These are phyloP conservation scores for Myotisia sp. DNA, from an alignment of 2,329 filamentous ascomycete genomes.

Conservation along the genomic window DNA sequence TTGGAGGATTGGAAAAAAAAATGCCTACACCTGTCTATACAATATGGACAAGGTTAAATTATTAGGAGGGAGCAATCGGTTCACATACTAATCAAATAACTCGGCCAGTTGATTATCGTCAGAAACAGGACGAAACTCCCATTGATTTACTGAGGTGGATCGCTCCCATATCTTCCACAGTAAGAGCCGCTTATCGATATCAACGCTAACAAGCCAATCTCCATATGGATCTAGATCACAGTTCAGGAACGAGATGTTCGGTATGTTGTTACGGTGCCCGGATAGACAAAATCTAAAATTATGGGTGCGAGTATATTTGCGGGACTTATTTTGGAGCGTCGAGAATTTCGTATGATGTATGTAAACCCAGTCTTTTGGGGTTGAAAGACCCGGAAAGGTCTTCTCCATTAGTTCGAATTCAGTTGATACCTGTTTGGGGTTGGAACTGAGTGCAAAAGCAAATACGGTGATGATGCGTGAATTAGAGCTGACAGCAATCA, in stretches of 20 bases:
- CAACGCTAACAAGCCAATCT: slow-evolving; percentile 43
- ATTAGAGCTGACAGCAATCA: slow-evolving; percentile 80
- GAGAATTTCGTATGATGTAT: slow-evolving; percentile 16
- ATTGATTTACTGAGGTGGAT: slow-evolving; percentile 15
- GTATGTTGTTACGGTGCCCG: slow-evolving; percentile 40
- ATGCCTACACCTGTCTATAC: no score
- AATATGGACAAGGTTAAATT: no score
- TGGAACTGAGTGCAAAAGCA: slow-evolving; percentile 38
- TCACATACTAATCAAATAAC: slow-evolving; percentile 7
- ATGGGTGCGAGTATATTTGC: slow-evolving; percentile 22
- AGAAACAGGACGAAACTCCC: slow-evolving; percentile 7
- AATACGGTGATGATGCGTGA: slow-evolving; percentile 44
- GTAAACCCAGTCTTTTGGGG: slow-evolving; percentile 20
- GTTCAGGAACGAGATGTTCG: slow-evolving; percentile 45
- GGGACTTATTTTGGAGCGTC: slow-evolving; percentile 19
- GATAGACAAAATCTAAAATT: slow-evolving; percentile 31
- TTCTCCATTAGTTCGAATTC: no score
- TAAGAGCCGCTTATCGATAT: slow-evolving; percentile 38
- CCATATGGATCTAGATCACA: slow-evolving; percentile 41
- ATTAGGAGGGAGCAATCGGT: slow-evolving; percentile 18
- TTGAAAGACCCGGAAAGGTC: slow-evolving; percentile 16
- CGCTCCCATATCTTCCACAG: slow-evolving; percentile 37
- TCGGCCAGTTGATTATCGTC: slow-evolving; percentile 1
- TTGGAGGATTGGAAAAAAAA: no score
- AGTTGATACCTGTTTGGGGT: slow-evolving; percentile 8